Percentiles rank a stretch among this genome's conserved stretches.
Conservation (phyloP, 83 land plant species). For the Isoetes engelmannii region DNA sequence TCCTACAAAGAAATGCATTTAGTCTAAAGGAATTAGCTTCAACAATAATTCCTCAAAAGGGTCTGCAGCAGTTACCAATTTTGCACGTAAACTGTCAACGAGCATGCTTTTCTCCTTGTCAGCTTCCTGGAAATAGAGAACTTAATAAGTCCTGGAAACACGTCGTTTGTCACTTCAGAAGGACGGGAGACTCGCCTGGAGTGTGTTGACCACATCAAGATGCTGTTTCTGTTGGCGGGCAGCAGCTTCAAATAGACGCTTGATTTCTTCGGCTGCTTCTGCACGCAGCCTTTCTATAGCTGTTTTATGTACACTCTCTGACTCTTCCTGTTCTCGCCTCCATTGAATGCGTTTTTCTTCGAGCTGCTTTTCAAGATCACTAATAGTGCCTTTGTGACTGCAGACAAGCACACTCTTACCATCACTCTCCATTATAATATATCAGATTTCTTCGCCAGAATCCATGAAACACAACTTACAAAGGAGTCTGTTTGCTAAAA, state of each 20-base stretch:
- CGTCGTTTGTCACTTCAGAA: no score
- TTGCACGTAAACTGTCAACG: slow-evolving; percentile 63
- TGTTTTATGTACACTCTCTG: slow-evolving; percentile 53
- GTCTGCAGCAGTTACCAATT: slow-evolving; percentile 46
- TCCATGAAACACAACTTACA: no score
- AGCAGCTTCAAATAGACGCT: slow-evolving; percentile 48
- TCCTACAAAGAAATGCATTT: slow-evolving; percentile 40
- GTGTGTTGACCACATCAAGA: slow-evolving; percentile 43
- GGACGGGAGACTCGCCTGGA: slow-evolving; percentile 15
- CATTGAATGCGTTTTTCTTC: slow-evolving; percentile 79
- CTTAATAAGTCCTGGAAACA: background rate
- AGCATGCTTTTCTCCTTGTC: slow-evolving; percentile 61
- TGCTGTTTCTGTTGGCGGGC: slow-evolving; percentile 52
- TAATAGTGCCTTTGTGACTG: slow-evolving; percentile 68
- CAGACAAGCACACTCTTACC: slow-evolving; percentile 1
- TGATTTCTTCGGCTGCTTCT: slow-evolving; percentile 68
- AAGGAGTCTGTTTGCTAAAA: no score
- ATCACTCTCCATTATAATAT: no score
- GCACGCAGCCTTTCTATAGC: slow-evolving; percentile 53
- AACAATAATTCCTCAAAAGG: background rate
- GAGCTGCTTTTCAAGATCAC: slow-evolving; percentile 60
- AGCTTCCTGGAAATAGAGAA: slow-evolving; percentile 44
- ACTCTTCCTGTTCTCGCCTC: slow-evolving; percentile 68
- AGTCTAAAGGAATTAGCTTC: background rate
- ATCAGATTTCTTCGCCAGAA: no score